Evolutionary conservation across 768 basidiomycete species (phyloP).

Genomic region (Pholiota conissans): DNA sequence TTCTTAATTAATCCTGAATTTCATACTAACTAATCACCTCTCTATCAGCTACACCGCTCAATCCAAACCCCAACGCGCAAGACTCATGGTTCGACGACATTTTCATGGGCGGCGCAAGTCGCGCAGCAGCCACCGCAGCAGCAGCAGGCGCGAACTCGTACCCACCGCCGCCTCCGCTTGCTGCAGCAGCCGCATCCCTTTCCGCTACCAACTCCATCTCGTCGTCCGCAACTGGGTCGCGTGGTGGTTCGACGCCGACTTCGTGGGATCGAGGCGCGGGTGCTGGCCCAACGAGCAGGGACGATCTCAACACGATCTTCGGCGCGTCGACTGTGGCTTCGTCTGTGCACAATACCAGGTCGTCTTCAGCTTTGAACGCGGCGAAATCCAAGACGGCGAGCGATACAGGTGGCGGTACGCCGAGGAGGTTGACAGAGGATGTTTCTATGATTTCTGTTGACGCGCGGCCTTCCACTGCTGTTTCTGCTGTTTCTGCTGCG

Average conservation of each 20-base stretch:
- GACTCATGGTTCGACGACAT: not conserved
- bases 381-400: not conserved
- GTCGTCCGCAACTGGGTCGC: too few relatives aligned
- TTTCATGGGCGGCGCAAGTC: not conserved
- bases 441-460: too few relatives aligned
- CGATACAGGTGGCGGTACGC: too few relatives aligned
- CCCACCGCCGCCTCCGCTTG: too few relatives aligned
- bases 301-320: conserved; percentile 4
- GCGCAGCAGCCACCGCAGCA: not conserved
- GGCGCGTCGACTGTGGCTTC: not conserved
- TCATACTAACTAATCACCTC: too few relatives aligned
- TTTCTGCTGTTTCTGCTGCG: not conserved
- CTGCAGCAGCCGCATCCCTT: too few relatives aligned
- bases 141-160: too few relatives aligned
- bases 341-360: not conserved
- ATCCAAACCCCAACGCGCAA: not conserved
- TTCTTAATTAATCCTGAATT: too few relatives aligned
- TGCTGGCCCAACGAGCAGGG: not conserved
- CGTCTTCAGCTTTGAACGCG: not conserved
- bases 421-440: too few relatives aligned
- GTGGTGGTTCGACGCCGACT: not conserved
- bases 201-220: not conserved
- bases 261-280: not conserved
- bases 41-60: too few relatives aligned
- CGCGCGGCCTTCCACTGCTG: not conserved